Evolutionary conservation across 2,329 filamentous ascomycete genomes (phyloP).

Genomic region (Neonectria faginata): DNA sequence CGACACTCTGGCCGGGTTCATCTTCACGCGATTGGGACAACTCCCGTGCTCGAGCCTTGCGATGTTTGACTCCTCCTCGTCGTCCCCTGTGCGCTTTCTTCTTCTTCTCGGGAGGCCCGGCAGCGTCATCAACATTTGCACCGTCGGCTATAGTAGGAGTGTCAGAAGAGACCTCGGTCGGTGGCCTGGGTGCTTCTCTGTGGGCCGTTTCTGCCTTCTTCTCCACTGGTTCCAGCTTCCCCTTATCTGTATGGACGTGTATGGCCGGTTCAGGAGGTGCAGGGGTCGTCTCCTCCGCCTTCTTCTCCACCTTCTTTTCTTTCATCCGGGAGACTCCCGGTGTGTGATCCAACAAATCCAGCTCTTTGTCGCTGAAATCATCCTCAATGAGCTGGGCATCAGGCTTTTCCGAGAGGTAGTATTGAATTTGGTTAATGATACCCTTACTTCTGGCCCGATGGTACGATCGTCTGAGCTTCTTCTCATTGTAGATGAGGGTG

Average conservation of each 20-base stretch:
- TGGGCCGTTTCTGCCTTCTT: constrained; percentile 3
- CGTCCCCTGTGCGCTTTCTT: constrained; percentile 77
- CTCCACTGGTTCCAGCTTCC: constrained; percentile 15
- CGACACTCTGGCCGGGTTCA: constrained; percentile 61
- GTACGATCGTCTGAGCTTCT: constrained; percentile 58
- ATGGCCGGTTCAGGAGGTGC: constrained; percentile 24
- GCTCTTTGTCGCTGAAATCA: constrained; percentile 35
- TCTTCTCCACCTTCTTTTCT: constrained; percentile 19
- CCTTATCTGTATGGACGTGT: constrained; percentile 14
- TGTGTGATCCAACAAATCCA: neutral
- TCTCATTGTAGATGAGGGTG: constrained; percentile 58
- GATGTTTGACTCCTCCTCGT: constrained; percentile 77
- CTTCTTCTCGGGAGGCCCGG: constrained; percentile 62
- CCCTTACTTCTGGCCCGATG: constrained; percentile 49
- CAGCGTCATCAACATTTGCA: constrained; percentile 23
- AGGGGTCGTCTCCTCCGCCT: constrained; percentile 14
- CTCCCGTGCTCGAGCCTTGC: constrained; percentile 68
- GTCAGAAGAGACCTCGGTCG: neutral
- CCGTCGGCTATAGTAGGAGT: neutral
- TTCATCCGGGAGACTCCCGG: neutral
- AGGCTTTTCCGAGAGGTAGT: constrained; percentile 19
- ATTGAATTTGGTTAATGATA: constrained; percentile 44
- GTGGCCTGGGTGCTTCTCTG: constrained; percentile 1
- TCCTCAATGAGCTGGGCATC: constrained; percentile 30
- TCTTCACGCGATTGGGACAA: constrained; percentile 63